Evolutionary conservation across 352 stramenopile species (phyloP), one percentile per base, ranked within the genome.

Genomic region (Thalassiosira hispida): DNA sequence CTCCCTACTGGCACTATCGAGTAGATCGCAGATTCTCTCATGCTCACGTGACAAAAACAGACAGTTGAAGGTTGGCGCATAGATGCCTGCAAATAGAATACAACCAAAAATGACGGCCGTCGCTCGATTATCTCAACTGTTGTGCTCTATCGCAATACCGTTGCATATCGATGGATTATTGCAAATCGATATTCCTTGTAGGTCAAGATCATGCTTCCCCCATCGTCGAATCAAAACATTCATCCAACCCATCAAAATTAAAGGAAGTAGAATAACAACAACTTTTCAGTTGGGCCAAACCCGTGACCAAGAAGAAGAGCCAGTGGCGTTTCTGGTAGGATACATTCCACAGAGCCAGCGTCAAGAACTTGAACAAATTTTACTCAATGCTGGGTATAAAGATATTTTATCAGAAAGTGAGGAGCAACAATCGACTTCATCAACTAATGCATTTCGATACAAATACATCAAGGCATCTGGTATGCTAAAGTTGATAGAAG

Each of bases 401-500:
- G n/a, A 47, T 47, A 25, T 63, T 4, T 16, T 56, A 14, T 29
- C 11, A 44, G 27, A 63, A 47, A 38, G 31, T 33, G 29, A 16
- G 27, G 47, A 56, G 47, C 16, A 56, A 25, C 47, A 27, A 63
- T 44, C 55, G 25, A 63, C 55, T 40, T 27, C 46, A 44, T 29
- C 47, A 18, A 2, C 14, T 16, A 47, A n/a, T 47, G 29, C 16
- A 27, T 63, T 27, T 22, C 55, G 55, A 63, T 63, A 63, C 22
- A 42, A 18, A 25, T 63, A 47, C 55, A 47, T 63, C 4, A 63
- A 47, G 33, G 55, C 55, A 12, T 40, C 27, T 22, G 55, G 27
- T 25, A 63, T 63, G 55, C 55, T 63, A 11, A 63, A 63, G 25
- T 47, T 63, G 55, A 63, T 63, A 6, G 55, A 47, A 22, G 23